Conservation (phyloP, 2,329 filamentous ascomycete genomes). For the Ascosphaera acerosa region DNA sequence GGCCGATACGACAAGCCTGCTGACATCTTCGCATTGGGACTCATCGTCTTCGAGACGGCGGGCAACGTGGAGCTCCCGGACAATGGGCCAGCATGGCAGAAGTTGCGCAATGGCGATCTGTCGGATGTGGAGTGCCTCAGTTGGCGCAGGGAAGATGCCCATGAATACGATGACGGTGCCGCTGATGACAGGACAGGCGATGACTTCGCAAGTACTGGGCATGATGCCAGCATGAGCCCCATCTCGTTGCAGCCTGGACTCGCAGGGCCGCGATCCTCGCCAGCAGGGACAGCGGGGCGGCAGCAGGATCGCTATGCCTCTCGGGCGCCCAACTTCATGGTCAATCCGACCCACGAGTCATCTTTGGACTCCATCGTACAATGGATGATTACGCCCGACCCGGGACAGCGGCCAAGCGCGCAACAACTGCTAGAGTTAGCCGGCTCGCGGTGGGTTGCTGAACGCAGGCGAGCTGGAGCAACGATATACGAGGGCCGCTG, state of each 20-base stretch:
- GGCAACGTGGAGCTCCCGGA: slow-evolving; percentile 85
- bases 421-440: slow-evolving; percentile 46
- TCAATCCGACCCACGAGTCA: slow-evolving; percentile 41
- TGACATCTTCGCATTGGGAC: slow-evolving; percentile 78
- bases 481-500: slow-evolving; percentile 91
- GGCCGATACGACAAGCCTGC: slow-evolving; percentile 74
- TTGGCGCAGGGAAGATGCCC: slow-evolving; percentile 43
- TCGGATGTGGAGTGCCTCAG: slow-evolving; percentile 73
- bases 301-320: slow-evolving; percentile 33
- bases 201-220: slow-evolving; percentile 26
- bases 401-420: slow-evolving; percentile 44
- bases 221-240: slow-evolving; percentile 50
- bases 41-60: slow-evolving; percentile 86
- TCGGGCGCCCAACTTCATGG: slow-evolving; percentile 73
- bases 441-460: slow-evolving; percentile 56
- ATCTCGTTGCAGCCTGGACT: slow-evolving; percentile 20
- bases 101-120: slow-evolving; percentile 68
- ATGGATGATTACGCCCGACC: slow-evolving; percentile 66
- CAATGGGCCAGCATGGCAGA: slow-evolving; percentile 77
- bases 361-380: slow-evolving; percentile 65
- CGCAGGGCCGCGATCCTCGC: slow-evolving; percentile 6
- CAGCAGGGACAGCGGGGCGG: slow-evolving; percentile 13
- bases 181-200: too few relatives aligned
- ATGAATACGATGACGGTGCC: too few relatives aligned
- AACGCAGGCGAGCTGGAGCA: slow-evolving; percentile 59